Conservation (phyloP, 106 monocot genomes). For the Chionographis japonica region DNA sequence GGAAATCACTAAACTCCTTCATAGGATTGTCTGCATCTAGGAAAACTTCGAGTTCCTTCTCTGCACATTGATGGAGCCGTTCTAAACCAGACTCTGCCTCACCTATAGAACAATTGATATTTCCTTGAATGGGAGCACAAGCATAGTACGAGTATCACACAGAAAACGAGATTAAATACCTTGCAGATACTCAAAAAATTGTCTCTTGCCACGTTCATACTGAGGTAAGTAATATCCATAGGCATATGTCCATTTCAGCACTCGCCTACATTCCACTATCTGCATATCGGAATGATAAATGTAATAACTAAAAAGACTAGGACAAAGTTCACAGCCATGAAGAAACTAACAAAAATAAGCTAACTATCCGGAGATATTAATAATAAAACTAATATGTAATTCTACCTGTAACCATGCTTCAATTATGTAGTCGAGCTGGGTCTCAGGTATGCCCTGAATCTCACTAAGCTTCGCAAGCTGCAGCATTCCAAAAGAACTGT, state of each 20-base stretch:
- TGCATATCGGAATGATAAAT: slow-evolving; percentile 22
- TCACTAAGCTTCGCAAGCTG: slow-evolving; percentile 72
- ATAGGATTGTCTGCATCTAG: slow-evolving; percentile 55
- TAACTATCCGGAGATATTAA: not conserved
- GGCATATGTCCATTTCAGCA: slow-evolving; percentile 90
- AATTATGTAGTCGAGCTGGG: slow-evolving; percentile 68
- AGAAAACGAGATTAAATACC: slow-evolving; percentile 25
- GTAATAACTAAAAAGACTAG: not conserved
- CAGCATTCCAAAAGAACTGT: slow-evolving; percentile 9
- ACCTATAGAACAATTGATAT: slow-evolving; percentile 32
- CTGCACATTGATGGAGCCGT: slow-evolving; percentile 89
- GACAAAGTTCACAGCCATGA: no score
- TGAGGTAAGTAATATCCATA: slow-evolving; percentile 86
- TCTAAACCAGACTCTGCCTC: slow-evolving; percentile 92
- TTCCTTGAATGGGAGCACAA: not conserved
- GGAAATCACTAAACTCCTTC: slow-evolving; percentile 78
- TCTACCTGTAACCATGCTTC: slow-evolving; percentile 72
- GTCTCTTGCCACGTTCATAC: slow-evolving; percentile 65
- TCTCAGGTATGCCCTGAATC: slow-evolving; percentile 66
- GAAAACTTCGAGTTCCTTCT: slow-evolving; percentile 71
- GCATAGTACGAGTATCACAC: not conserved
- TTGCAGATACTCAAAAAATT: slow-evolving; percentile 90
- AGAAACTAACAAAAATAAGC: not conserved
- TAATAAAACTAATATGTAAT: not conserved
- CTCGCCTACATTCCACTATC: slow-evolving; percentile 84